Evolutionary conservation across 2,329 filamentous ascomycete species (phyloP), one percentile per base, ranked within the genome.

Genomic region (Alternaria panax): DNA sequence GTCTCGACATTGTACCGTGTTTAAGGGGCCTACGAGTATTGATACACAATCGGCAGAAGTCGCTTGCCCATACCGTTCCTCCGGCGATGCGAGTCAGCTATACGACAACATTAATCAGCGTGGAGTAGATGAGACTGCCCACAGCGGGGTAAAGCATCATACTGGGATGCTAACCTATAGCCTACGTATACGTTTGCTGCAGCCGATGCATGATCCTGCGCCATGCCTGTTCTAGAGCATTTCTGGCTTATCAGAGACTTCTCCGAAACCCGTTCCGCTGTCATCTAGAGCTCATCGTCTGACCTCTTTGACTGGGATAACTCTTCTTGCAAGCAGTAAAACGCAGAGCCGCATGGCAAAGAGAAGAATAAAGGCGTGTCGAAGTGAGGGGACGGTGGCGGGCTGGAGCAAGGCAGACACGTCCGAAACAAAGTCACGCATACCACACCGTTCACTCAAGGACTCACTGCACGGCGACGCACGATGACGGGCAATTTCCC

Each of bases 321-420:
- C 43, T 61, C 56, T 54, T 18, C 34, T 40, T 55, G 5, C 28
- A 36, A 53, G 12, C n/a, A 50, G 22, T 4, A 14, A 30, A 46
- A 46, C 64, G 74, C 74, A 77, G 74, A 77, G 74, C 74, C 74
- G 66, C 74, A 77, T 62, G 16, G 38, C 18, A 57, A 48, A 28
- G 12, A 8, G 32, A 55, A 63, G 38, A 66, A 74, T 77, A 77
- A 76, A 77, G 68, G 32, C 46, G 41, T 57, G 54, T 34, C 48
- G 32, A 48, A 38, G 54, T 64, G 65, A 66, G 59, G 47, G 57
- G 38, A 55, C 46, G 50, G 52, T 22, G 25, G 27, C 40, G 43
- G 40, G 24, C 50, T 56, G 41, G 59, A 65, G 54, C 54, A 34
- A 54, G 51, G 28, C 51, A 59, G 63, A 46, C 42, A 48, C 48